Base-by-base conservation (phyloP, 106 monocot species). In the Dendrobium huoshanense region DNA sequence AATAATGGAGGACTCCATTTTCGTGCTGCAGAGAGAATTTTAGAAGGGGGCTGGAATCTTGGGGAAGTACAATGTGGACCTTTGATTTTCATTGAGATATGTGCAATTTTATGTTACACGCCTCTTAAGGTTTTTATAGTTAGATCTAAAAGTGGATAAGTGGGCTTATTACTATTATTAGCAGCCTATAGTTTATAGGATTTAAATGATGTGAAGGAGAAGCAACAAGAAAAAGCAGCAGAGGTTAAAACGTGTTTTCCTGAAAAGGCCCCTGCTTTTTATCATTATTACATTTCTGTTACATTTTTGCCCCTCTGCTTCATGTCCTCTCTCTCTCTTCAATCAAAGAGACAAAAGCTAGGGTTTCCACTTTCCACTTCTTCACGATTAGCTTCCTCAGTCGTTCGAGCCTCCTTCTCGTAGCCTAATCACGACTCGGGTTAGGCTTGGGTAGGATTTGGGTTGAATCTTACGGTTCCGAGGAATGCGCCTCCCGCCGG, bases 401-500 rank as follows among this genome's bases (percentile, higher is more conserved):
- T 19, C 41, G 73, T 25, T 73, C 33, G 43, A 31, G 43, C 15
- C 31, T 75, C 13, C 74, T 19, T 44, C 9, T 41, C 43, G 51
- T 75, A 20, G 43, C 43, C n/a, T 6, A 20, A 0, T 72, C 72
- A 15, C 17, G 51, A 51, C 51, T 51, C 51, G 51, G 51, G 51
- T 70, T 70, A 17, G 7, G 43, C 40, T 74, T 18, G 20, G 9
- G 17, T 41, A n/a, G 25, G 24, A 8, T 4, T 48, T 11, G 19
- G 76, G 47, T 24, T 76, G 11, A 25, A 24, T 41, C 17, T 72
- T n/a, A 18, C 19, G 80, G 54, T n/a, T 75, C 56, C 76, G n/a
- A 41, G 44, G 67, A 70, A 79, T 75, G 82, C 77, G 75, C 82
- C 17, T 41, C 56, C 78, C 41, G 74, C 45, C 75, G 79, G 44